Evolutionary conservation across 352 stramenopile species (phyloP).

Genomic region (Pilasporangium apinafurcum): DNA sequence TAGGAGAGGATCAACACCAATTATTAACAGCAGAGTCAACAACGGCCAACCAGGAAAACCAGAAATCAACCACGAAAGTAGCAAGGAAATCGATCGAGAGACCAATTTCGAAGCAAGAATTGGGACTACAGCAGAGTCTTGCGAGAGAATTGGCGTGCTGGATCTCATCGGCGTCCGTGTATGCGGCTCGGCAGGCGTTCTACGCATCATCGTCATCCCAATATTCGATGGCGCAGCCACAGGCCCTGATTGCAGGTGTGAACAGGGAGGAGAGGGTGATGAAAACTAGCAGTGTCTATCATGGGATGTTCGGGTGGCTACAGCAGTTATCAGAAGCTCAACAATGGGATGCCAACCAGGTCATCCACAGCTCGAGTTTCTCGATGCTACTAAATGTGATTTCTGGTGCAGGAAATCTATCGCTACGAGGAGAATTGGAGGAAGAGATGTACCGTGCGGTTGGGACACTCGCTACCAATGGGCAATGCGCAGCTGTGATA

Average conservation of each 20-base stretch:
- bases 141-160: conserved; percentile 59
- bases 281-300: conserved; percentile 16
- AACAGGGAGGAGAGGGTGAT: conserved; percentile 6
- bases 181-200: conserved; percentile 45
- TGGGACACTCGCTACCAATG: conserved; percentile 40
- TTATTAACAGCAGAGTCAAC: conserved; percentile 5
- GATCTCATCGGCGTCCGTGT: conserved; percentile 55
- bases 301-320: conserved; percentile 38
- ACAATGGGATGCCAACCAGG: conserved; percentile 31
- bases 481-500: conserved; percentile 45
- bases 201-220: conserved; percentile 15
- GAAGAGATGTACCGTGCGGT: conserved; percentile 43
- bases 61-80: background rate
- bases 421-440: conserved; percentile 28
- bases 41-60: conserved; percentile 9
- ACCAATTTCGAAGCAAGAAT: conserved; percentile 39
- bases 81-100: background rate
- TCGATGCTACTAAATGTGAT: conserved; percentile 54
- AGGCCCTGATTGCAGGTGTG: conserved; percentile 1
- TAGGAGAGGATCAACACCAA: conserved; percentile 24
- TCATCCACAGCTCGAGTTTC: conserved; percentile 59
- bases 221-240: conserved; percentile 2
- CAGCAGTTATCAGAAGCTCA: conserved; percentile 23
- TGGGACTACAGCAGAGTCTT: conserved; percentile 67
- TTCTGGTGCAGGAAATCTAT: conserved; percentile 19